Evolutionary conservation across 176 grass and related monocot species (phyloP), one percentile per base, ranked within the genome.

Genomic region (Carex littledalei): DNA sequence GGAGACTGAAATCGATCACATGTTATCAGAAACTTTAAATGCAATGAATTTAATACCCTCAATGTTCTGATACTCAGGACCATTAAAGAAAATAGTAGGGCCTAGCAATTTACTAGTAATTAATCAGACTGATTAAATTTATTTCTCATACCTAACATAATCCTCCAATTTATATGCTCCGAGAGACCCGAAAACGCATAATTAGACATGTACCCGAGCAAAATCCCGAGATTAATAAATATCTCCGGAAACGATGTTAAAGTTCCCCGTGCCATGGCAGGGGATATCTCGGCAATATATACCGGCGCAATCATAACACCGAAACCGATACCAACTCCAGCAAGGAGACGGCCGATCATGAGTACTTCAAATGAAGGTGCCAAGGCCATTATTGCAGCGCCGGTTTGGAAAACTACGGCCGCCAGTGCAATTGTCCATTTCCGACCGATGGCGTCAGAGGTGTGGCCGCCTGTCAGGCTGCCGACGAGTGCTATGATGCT

Each of bases 341-440:
- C 89, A 1, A 97, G 81, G 13, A 97, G 86, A 21, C 91, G 72
- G 16, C 94, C 94, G 12, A 83, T 62, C 87, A 97, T 97, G 56
- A 97, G 89, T 6, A 71, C 12, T 1, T 24, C 26, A 86, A 93
- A 97, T 39, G 91, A 93, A 18, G 94, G 91, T 0, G 94, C 89
- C 17, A 90, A 69, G 2, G 89, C 87, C 94, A 91, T 93, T 84
- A 93, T 43, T 0, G 37, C 86, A 1, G 94, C 89, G 2, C 89
- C 94, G 11, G 57, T 85, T 80, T 93, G 89, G 86, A 97, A 97
- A 6, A 97, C 84, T 21, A 78, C 22, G 16, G 91, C 89, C 6
- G 94, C 94, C 29, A 97, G 76, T 2, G 83, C 94, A 45, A 97
- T 91, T 12, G 91, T 97, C 89, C 94, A 90, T 84, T 90, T 97